phyloP scores from a whole-genome alignment of 768 basidiomycete species.

The Hygrophoropsis aurantiaca region DNA sequence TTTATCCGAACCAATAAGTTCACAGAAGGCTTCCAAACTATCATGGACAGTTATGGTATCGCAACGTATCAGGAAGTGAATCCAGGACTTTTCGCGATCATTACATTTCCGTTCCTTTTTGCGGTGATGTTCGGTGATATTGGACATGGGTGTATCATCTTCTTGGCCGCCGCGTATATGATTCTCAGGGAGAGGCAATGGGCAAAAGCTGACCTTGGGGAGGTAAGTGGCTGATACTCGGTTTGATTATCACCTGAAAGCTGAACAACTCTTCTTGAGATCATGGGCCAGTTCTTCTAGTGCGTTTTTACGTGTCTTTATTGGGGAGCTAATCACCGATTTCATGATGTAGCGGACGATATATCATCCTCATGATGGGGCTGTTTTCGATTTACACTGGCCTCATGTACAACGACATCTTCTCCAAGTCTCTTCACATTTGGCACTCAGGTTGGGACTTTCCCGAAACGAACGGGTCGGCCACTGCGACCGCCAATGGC shows the following conservation, averaged over 20 bases:
- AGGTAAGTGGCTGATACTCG: constrained; percentile 55
- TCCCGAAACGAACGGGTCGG: constrained; percentile 45
- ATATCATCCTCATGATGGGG: constrained; percentile 99
- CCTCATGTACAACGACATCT: constrained; percentile 98
- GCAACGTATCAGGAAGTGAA: constrained; percentile 96
- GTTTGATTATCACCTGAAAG: background rate
- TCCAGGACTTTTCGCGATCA: constrained; percentile 87
- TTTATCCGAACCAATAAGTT: constrained; percentile 95
- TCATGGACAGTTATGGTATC: constrained; percentile 97
- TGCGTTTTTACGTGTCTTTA: constrained; percentile 42
- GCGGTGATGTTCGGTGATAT: constrained; percentile 99
- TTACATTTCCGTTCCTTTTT: constrained; percentile 97
- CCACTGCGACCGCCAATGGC: constrained; percentile 57
- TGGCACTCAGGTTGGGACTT: constrained; percentile 90
- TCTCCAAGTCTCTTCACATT: constrained; percentile 87
- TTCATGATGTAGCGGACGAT: constrained; percentile 73
- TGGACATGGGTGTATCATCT: constrained; percentile 88
- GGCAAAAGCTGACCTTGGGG: constrained; percentile 70
- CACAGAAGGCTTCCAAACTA: constrained; percentile 94
- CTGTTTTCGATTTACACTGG: constrained; percentile 95
- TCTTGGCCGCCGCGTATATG: constrained; percentile 77
- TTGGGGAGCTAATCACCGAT: constrained; percentile 13
- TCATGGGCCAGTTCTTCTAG: constrained; percentile 90
- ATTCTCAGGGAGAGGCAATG: constrained; percentile 83
- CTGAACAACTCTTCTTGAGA: constrained; percentile 48